Evolutionary conservation across 2,329 filamentous ascomycete species (phyloP).

Genomic region (Cladophialophora psammophila): DNA sequence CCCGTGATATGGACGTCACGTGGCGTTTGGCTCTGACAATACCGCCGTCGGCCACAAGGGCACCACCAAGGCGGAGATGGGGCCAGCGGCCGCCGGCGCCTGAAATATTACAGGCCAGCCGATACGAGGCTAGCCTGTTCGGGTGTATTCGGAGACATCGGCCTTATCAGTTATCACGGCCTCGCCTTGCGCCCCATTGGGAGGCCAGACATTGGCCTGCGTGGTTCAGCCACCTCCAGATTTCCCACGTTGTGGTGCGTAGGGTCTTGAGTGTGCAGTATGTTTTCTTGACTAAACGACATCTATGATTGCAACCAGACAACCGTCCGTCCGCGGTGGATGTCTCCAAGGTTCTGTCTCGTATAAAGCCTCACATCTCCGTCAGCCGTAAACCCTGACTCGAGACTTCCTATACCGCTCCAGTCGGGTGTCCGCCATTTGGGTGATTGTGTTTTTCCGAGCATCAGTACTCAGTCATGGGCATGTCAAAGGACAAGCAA

Average conservation of each 20-base stretch:
- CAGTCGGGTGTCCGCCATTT: not conserved
- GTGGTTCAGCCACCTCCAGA: not conserved
- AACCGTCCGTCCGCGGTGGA: not conserved
- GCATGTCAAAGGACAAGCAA: slow-evolving; percentile 43
- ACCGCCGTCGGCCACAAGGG: slow-evolving; percentile 28
- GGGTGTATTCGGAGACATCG: not conserved
- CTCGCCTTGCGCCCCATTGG: not conserved
- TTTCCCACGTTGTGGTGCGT: not conserved
- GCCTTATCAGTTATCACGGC: slow-evolving; percentile 28
- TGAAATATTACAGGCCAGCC: slow-evolving; percentile 25
- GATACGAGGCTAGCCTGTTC: slow-evolving; percentile 23
- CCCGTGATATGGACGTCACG: slow-evolving; percentile 9
- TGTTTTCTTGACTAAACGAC: slow-evolving; percentile 26
- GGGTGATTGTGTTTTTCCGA: not conserved
- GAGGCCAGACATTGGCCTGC: slow-evolving; percentile 2
- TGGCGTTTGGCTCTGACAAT: slow-evolving; percentile 18
- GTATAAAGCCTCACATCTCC: slow-evolving; percentile 24
- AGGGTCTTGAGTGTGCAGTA: slow-evolving; percentile 5
- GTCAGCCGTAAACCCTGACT: slow-evolving; percentile 1
- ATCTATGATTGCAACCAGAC: slow-evolving; percentile 4
- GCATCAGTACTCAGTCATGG: slow-evolving; percentile 22
- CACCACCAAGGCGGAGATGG: not conserved
- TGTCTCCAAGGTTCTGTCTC: not conserved
- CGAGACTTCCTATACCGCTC: not conserved
- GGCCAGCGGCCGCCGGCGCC: slow-evolving; percentile 3